Percentiles rank a stretch among this genome's conserved stretches.
phyloP scores from a whole-genome alignment of 768 basidiomycete species.

The Mycena leptocephala region DNA sequence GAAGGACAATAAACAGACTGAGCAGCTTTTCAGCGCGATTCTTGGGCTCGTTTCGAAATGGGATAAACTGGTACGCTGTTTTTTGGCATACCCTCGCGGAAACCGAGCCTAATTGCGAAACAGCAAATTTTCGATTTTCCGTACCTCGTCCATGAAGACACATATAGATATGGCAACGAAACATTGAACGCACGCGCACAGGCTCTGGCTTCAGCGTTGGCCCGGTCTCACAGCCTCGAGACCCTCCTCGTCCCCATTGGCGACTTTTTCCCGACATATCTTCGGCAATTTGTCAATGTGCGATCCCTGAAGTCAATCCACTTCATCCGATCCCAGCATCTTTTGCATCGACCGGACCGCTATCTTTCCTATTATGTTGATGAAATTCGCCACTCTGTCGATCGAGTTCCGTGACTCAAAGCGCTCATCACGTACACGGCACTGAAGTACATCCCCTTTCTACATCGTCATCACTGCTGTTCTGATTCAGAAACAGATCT shows the following conservation, averaged over 20 bases:
- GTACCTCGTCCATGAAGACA: background rate
- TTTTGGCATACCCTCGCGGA: background rate
- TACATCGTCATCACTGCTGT: no score
- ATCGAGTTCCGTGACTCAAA: no score
- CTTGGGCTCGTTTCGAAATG: background rate
- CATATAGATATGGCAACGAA: no score
- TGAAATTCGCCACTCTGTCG: no score
- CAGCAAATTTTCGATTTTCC: slow-evolving; percentile 9
- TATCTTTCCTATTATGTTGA: no score
- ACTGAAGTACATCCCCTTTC: no score
- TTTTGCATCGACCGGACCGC: background rate
- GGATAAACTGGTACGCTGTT: slow-evolving; percentile 7
- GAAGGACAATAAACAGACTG: background rate
- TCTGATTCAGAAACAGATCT: no score
- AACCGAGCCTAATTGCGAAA: background rate
- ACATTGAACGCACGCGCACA: background rate
- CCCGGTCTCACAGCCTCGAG: background rate
- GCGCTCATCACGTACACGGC: no score
- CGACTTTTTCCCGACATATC: background rate
- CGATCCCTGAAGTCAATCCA: background rate
- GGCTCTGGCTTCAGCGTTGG: background rate
- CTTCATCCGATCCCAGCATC: no score
- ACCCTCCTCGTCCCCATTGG: background rate
- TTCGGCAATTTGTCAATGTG: background rate
- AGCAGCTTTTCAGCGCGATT: background rate